Evolutionary conservation across 306 rosid genomes (phyloP).

Genomic region (Cucurbita pepo): DNA sequence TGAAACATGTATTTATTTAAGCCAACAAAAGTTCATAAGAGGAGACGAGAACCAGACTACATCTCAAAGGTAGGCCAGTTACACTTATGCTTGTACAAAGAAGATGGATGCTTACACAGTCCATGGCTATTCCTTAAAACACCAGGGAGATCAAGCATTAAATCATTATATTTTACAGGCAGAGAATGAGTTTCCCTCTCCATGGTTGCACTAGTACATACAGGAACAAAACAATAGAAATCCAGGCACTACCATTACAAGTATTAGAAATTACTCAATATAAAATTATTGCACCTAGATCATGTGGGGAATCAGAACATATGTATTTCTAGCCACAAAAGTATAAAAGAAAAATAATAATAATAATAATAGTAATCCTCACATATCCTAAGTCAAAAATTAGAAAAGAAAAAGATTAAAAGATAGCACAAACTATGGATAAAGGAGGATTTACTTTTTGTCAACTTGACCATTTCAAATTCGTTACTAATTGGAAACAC

Average conservation of each 20-base stretch:
- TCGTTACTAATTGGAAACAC: slow-evolving; percentile 7
- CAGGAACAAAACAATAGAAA: not conserved
- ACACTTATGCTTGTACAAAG: too few relatives aligned
- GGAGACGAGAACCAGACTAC: not conserved
- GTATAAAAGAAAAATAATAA: not conserved
- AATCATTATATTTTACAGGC: not conserved
- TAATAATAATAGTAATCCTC: not conserved
- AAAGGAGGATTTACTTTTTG: slow-evolving; percentile 29
- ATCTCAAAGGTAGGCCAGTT: not conserved
- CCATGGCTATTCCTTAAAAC: not conserved
- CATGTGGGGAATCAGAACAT: not conserved
- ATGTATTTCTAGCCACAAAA: not conserved
- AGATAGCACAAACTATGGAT: not conserved
- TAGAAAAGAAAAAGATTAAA: not conserved
- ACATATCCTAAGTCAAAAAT: not conserved
- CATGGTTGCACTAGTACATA: not conserved
- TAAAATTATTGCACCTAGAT: not conserved
- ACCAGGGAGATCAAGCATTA: not conserved
- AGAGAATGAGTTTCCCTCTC: not conserved
- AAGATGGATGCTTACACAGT: not conserved
- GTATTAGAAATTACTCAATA: not conserved
- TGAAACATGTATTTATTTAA: not conserved
- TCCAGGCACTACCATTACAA: not conserved
- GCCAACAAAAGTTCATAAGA: not conserved
- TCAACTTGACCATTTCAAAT: slow-evolving; percentile 24